Percentiles rank a stretch among this genome's conserved stretches.
Evolutionary conservation across 148 eudicot genomes (phyloP).

Genomic region (Rhododendron griersonianum): DNA sequence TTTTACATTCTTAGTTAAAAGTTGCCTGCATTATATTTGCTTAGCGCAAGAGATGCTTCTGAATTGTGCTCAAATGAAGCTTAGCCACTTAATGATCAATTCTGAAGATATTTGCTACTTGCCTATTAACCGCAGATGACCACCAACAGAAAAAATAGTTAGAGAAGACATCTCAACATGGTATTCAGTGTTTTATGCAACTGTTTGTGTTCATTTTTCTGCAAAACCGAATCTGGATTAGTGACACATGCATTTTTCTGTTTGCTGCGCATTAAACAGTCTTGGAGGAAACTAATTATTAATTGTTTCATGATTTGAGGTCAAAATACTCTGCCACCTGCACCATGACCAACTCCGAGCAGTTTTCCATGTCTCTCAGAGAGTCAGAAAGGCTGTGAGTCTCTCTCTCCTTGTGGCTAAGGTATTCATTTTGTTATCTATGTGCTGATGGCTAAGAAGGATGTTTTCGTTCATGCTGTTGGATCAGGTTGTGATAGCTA

Average conservation of each 20-base stretch:
- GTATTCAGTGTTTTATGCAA: not conserved
- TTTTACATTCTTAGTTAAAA: not conserved
- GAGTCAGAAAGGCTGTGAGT: conserved; percentile 85
- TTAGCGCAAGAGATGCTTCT: not conserved
- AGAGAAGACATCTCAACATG: not conserved
- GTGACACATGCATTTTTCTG: not conserved
- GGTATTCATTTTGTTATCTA: not conserved
- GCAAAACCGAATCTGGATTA: not conserved
- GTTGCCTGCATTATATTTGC: not conserved
- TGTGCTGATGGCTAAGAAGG: not conserved
- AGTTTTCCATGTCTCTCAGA: conserved; percentile 86
- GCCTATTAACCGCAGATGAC: not conserved
- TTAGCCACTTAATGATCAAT: not conserved
- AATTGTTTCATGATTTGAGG: conserved; percentile 38
- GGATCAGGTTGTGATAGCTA: conserved; percentile 62
- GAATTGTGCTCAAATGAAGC: not conserved
- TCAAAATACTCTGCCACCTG: conserved; percentile 82
- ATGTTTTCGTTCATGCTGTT: not conserved
- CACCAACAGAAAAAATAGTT: not conserved
- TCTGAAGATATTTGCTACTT: not conserved
- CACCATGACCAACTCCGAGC: conserved; percentile 94
- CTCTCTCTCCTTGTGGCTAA: not conserved
- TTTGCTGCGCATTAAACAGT: not conserved
- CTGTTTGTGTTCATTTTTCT: not conserved
- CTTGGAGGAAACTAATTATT: conserved; percentile 10